Conservation (phyloP, 2,329 filamentous ascomycete genomes). For the Arthroderma sp. region DNA sequence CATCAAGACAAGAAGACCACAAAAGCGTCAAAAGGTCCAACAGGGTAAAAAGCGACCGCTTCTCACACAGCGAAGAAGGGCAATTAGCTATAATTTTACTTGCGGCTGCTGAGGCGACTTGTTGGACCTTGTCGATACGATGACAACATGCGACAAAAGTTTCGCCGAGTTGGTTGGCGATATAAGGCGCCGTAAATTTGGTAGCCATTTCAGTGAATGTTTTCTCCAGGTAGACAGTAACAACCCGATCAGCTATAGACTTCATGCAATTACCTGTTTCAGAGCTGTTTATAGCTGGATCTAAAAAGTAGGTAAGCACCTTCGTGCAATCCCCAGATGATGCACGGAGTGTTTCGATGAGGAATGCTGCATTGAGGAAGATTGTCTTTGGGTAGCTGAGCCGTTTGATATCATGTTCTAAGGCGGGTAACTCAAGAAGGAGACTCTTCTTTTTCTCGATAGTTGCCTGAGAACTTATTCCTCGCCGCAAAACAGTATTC, state of each 20-base stretch:
- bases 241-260: conserved; percentile 51
- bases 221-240: conserved; percentile 66
- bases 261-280: conserved; percentile 51
- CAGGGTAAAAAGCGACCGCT: conserved; percentile 79
- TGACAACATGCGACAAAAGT: conserved; percentile 88
- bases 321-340: conserved; percentile 81
- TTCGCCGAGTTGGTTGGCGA: conserved; percentile 72
- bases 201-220: conserved; percentile 58
- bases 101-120: conserved; percentile 69
- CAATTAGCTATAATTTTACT: conserved; percentile 74
- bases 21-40: conserved; percentile 84
- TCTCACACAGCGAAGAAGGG: conserved; percentile 81
- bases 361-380: conserved; percentile 78
- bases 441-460: conserved; percentile 69
- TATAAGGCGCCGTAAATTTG: conserved; percentile 77
- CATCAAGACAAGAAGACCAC: conserved; percentile 89
- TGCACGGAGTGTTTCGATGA: conserved; percentile 79
- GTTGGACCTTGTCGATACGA: conserved; percentile 80
- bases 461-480: conserved; percentile 61
- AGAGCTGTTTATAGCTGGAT: conserved; percentile 60
- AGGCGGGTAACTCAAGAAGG: conserved; percentile 57
- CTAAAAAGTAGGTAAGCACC: conserved; percentile 83
- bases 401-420: conserved; percentile 63
- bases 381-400: conserved; percentile 83
- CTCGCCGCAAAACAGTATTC: conserved; percentile 80